Evolutionary conservation across 1,139 yeast species (phyloP).

Genomic region (Sugiyamaella novakii): DNA sequence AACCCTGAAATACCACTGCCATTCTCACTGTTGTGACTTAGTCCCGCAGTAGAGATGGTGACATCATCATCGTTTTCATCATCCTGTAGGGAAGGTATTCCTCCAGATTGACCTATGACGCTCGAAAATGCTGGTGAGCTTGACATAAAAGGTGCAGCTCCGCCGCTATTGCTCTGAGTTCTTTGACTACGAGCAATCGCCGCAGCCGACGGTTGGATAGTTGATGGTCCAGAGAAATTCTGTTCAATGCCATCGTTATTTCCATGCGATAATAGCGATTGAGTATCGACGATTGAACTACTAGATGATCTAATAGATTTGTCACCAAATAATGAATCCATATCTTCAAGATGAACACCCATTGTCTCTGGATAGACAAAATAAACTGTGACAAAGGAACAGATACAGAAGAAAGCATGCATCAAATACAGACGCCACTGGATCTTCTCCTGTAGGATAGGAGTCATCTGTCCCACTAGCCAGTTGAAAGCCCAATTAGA

Average conservation of each 20-base stretch:
- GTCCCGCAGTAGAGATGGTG: background rate
- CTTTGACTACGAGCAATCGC: constrained; percentile 34
- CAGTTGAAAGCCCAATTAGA: constrained; percentile 95
- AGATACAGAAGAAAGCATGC: constrained; percentile 74
- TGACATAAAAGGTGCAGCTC: constrained; percentile 21
- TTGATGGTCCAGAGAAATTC: constrained; percentile 27
- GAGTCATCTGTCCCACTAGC: constrained; percentile 89
- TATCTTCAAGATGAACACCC: constrained; percentile 84
- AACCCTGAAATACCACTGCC: constrained; percentile 16
- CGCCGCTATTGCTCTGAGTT: constrained; percentile 23
- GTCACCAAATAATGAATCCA: constrained; percentile 81
- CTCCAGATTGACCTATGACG: constrained; percentile 4
- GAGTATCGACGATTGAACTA: constrained; percentile 32
- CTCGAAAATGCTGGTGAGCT: constrained; percentile 22
- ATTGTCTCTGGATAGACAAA: constrained; percentile 84
- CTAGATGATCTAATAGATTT: constrained; percentile 44
- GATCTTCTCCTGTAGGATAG: constrained; percentile 74
- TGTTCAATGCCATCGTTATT: constrained; percentile 24
- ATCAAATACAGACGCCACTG: constrained; percentile 80
- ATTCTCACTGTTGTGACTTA: background rate
- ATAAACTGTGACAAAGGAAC: constrained; percentile 70
- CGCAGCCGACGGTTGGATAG: constrained; percentile 36
- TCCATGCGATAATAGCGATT: constrained; percentile 29
- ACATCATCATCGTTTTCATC: constrained; percentile 12
- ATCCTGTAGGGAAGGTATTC: background rate